Base-by-base conservation (phyloP, 2,329 filamentous ascomycete genomes). In the Stagonosporopsis rhizophila region DNA sequence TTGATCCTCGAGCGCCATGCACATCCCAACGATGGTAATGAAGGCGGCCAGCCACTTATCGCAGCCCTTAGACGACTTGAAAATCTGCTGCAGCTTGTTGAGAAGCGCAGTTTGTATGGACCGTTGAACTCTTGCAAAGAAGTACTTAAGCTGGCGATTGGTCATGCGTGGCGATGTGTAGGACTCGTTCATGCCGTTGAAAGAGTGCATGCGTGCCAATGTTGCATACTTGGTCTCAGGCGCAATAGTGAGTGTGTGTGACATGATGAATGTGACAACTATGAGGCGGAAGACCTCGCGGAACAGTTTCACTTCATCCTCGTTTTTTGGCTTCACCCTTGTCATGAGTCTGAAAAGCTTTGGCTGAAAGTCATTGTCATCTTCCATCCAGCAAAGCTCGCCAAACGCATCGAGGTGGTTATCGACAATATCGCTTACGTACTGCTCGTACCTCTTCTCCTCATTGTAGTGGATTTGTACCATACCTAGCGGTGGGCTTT, bases 81-180 rank as follows among this genome's bases (percentile, higher is more conserved):
- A 76, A 20, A 80, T 78, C 25, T 80, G 75, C 58, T 82, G 79
- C 15, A 80, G 72, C 58, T 78, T 78, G 56, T 79, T 80, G 46
- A 82, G 72, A 9, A 81, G 73, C 7, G 73, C 70, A 19, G 72
- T 66, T 62, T 79, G 77, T 44, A 78, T 78, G 15, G 71, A 63
- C 27, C 73, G 71, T 49, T 80, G 80, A 15, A 82, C 69, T 20
- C 75, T 64, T 14, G 69, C 69, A 69, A 81, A 82, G 70, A 81
- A 80, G 72, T 80, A 81, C 59, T 82, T 82, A 15, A 82, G 72
- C 58, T 82, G 80, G 14, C 78, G 75, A 50, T 79, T 81, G 12
- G 80, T 80, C 62, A 82, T 77, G 49, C 79, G 76, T 2, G 80
- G 79, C 4, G 73, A 74, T n/a, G 72, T 76, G 59, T 66, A 72